Evolutionary conservation across 257 asterid genomes (phyloP).

Genomic region (Rubia yunnanensis): DNA sequence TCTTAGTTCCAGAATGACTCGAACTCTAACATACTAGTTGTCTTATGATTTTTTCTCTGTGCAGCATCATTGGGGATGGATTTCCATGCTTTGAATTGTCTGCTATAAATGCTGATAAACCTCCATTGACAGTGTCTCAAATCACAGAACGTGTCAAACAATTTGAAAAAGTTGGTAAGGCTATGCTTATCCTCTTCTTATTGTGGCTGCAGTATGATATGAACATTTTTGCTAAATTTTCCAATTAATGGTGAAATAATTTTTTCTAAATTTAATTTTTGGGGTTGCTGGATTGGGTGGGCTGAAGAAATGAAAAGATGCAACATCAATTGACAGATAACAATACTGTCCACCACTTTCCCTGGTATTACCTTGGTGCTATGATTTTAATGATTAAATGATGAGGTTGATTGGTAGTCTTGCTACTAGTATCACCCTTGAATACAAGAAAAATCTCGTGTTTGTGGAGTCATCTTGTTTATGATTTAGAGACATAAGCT

Average conservation of each 20-base stretch:
- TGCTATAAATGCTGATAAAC: slow-evolving; percentile 94
- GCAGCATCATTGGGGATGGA: slow-evolving; percentile 89
- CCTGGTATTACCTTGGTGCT: not conserved
- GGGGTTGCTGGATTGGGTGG: not conserved
- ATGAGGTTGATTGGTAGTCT: not conserved
- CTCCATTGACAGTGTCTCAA: slow-evolving; percentile 63
- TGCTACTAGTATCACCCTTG: not conserved
- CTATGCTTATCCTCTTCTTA: slow-evolving; percentile 1
- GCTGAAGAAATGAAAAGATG: not conserved
- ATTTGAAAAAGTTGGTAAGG: slow-evolving; percentile 79
- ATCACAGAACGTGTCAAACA: slow-evolving; percentile 75
- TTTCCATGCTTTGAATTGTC: slow-evolving; percentile 94
- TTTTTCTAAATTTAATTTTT: too few species aligned
- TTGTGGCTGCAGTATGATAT: not conserved
- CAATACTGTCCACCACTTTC: not conserved
- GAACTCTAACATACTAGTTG: not conserved
- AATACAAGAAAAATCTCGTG: not conserved
- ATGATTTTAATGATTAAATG: not conserved
- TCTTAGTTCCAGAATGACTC: not conserved
- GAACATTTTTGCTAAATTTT: not conserved
- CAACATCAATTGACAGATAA: not conserved
- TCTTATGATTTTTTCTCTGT: slow-evolving; percentile 4
- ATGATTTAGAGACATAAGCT: not conserved
- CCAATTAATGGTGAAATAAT: not conserved
- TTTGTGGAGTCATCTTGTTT: not conserved